Evolutionary conservation across 2,329 filamentous ascomycete genomes (phyloP), one percentile per base, ranked within the genome.

Genomic region (Xylariaceae sp.): DNA sequence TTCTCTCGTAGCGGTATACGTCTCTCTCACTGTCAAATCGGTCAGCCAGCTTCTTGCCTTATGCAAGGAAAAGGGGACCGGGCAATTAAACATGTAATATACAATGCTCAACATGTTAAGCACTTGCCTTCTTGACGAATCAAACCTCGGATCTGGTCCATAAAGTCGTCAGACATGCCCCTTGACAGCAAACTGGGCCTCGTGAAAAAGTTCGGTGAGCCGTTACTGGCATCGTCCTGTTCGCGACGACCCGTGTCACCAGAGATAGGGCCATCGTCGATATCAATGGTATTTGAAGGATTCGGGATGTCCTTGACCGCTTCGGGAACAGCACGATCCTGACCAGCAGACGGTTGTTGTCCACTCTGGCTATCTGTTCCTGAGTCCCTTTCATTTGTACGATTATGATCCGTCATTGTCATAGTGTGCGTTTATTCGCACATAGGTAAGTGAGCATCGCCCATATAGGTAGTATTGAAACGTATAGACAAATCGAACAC

Each of bases 121-220:
- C 36, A 44, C 52, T 48, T 51, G 48, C 54, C 49, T 47, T 58
- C 57, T 22, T 58, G 51, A 38, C 50, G 50, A 18, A 58, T 50
- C 2, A 58, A 44, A 33, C 49, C 51, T 33, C 54, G 52, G 11
- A 58, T 55, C 45, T 58, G 52, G 17, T 54, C 51, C 39, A 56
- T 39, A n/a, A 59, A 41, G 47, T 54, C 44, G 5, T 35, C 43
- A 6, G 53, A 48, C 15, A 56, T 42, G n/a, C 47, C 47, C 2
- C 44, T 44, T 1, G 46, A 9, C 14, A 42, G 45, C 10, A 48
- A 18, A 7, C 42, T 19, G n/a, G 48, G 52, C 30, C 41, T 44
- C 27, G 43, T 32, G 31, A 41, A 36, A 17, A 40, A 33, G n/a
- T 15, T 35, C 45, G 49, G 47, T 31, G 19, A 14, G 7, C 30